Evolutionary conservation across 78 protist species (phyloP).

Genomic region (Polysphondylium violaceum): DNA sequence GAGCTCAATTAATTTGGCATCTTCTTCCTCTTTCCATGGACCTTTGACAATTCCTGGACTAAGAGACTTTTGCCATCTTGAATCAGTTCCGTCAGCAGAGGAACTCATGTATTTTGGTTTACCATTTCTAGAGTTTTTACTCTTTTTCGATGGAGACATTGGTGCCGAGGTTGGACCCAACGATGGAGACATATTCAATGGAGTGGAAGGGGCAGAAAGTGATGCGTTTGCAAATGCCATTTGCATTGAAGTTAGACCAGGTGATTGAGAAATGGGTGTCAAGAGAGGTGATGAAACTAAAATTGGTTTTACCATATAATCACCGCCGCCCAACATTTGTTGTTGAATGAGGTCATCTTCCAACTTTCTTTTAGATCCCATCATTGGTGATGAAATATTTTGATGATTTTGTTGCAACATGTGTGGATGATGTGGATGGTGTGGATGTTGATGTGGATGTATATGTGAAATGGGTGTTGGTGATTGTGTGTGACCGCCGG

Average conservation of each 20-base stretch:
- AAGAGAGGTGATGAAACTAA: slow-evolving; percentile 66
- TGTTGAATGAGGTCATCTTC: slow-evolving; percentile 21
- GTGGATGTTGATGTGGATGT: slow-evolving; percentile 5
- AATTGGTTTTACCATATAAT: slow-evolving; percentile 43
- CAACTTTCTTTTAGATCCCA: slow-evolving; percentile 70
- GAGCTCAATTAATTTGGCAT: slow-evolving; percentile 58
- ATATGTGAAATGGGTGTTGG: neutral
- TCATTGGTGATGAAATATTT: slow-evolving; percentile 35
- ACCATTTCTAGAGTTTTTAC: slow-evolving; percentile 49
- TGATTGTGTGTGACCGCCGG: too few relatives aligned
- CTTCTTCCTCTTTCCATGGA: slow-evolving; percentile 82
- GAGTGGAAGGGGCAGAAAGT: slow-evolving; percentile 63
- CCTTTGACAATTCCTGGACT: slow-evolving; percentile 61
- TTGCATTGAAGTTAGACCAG: slow-evolving; percentile 66
- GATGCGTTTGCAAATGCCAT: slow-evolving; percentile 70
- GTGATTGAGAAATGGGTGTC: slow-evolving; percentile 63
- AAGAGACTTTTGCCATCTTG: neutral
- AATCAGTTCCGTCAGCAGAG: neutral
- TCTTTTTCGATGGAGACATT: slow-evolving; percentile 77
- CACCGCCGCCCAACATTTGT: neutral
- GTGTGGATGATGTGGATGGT: neutral
- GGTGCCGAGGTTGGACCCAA: slow-evolving; percentile 56
- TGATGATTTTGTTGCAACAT: neutral
- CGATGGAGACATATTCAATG: slow-evolving; percentile 69
- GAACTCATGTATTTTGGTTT: slow-evolving; percentile 42